Base-by-base conservation (phyloP, 495 filamentous ascomycete species). In the Neurospora tetraspora region DNA sequence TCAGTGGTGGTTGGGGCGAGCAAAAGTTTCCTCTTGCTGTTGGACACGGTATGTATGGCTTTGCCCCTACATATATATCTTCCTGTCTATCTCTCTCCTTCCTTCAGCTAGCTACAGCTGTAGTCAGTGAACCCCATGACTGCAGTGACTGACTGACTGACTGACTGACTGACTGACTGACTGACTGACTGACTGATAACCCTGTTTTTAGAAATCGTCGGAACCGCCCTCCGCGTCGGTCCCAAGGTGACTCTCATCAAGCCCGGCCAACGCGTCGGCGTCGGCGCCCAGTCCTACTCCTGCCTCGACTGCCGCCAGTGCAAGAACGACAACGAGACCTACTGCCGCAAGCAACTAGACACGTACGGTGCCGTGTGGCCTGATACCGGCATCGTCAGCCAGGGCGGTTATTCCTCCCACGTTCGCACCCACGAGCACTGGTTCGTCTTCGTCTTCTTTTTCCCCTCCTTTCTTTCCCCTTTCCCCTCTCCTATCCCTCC, bases 321-420 rank as follows among this genome's bases (percentile, higher is more conserved):
- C 84, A 88, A 87, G 76, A 84, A 83, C 73, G 85, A 88, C 70
- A 88, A 89, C 73, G 87, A 89, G 80, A 87, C 85, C 1, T 88
- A 89, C 79, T 89, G 87, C 80, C 70, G 76, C 20, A 76, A 88
- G 72, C 86, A 88, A 75, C 68, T 88, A n/a, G 87, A 88, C 74
- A 88, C 87, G 7, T 87, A 87, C 75, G 86, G 86, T 72, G 83
- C 85, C 68, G 78, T 82, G 16, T 88, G 85, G 83, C 86, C 85
- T 14, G 86, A 86, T 23, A 84, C 85, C 10, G 87, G 84, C 69
- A 81, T 85, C 71, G 80, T 88, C 16, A 81, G 81, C 18, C 86
- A 88, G 77, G 87, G 87, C 68, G 87, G 87, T 7, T 88, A 86
- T 72, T 86, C 85, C 0, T 85, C 83, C 12, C 86, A 88, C 72